phyloP scores from a whole-genome alignment of 257 asterid genomes.

The Orobanche coerulescens region DNA sequence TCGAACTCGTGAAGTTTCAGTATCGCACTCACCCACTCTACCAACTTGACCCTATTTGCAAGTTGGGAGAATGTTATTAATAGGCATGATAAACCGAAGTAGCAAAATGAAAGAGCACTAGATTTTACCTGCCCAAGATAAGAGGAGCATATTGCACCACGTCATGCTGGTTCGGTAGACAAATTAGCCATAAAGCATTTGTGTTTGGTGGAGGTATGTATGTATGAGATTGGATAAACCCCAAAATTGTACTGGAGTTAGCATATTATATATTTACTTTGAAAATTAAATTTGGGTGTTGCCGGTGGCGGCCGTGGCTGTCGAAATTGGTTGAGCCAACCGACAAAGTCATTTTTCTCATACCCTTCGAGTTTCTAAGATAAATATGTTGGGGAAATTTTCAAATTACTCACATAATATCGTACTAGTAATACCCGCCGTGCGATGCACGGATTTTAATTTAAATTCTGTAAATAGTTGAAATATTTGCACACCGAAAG shows the following conservation, averaged over 20 bases:
- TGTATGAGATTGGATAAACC: conserved; percentile 34
- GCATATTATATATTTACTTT: conserved; percentile 24
- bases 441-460: no score
- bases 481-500: no score
- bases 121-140: background rate
- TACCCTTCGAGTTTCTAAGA: no score
- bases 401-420: no score
- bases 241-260: conserved; percentile 31
- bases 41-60: background rate
- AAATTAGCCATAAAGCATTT: background rate
- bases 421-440: no score
- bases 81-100: background rate
- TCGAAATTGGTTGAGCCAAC: conserved; percentile 40
- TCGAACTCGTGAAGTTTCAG: background rate
- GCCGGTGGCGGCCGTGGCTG: conserved; percentile 27
- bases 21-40: background rate
- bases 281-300: conserved; percentile 27
- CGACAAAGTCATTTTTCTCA: conserved; percentile 15
- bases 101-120: background rate
- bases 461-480: no score
- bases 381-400: no score
- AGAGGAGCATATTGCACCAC: background rate
- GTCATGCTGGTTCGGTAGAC: background rate
- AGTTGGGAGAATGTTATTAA: background rate
- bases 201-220: conserved; percentile 35